Base-by-base conservation (phyloP, 2,329 filamentous ascomycete species). In the Chaetomium sp. region DNA sequence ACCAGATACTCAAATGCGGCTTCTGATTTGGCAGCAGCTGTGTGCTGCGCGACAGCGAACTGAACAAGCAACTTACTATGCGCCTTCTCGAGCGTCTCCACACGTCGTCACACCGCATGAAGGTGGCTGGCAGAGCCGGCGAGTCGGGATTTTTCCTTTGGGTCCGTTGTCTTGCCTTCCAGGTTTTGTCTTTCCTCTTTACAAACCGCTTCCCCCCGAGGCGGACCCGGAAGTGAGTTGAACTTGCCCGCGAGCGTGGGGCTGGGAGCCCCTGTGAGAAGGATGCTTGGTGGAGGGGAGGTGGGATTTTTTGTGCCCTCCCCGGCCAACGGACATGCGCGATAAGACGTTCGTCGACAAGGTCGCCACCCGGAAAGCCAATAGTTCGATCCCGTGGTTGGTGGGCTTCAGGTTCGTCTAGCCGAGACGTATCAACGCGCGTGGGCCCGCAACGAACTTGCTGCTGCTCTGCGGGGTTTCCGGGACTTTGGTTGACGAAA, bases 1-100 rank as follows among this genome's bases (percentile, higher is more conserved):
- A 61, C 59, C 50, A 55, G 59, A 61, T 61, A 27, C 6, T 19
- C 23, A 19, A 42, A 47, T 47, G 59, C 59, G 31, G 35, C 35
- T 27, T 8, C 23, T 42, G 57, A 59, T 50, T 59, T 45, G 45
- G 21, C 45, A 59, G 8, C 16, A 23, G 2, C n/a, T 23, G 45
- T 8, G 19, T 47, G 42, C 13, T 47, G 42, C 13, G 13, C 35
- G 38, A 42, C 13, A 16, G 5, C 13, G 38, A 16, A 7, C 5
- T 3, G 8, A 47, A 47, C 45, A 47, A 21, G 45, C 21, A 23
- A 23, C 45, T 47, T 23, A 3, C 23, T 23, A 3, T 23, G n/a
- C 8, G 45, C 45, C 45, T 7, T 7, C 25, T 47, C 21, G 19
- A 21, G 45, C 45, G n/a, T 23, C 45, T 7, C 25, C n/a, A 21